Percentiles rank a stretch among this genome's conserved stretches.
These are phyloP conservation scores for Annona squamosa DNA, from an alignment of 164 flowering plant species.

Conservation along the genomic window DNA sequence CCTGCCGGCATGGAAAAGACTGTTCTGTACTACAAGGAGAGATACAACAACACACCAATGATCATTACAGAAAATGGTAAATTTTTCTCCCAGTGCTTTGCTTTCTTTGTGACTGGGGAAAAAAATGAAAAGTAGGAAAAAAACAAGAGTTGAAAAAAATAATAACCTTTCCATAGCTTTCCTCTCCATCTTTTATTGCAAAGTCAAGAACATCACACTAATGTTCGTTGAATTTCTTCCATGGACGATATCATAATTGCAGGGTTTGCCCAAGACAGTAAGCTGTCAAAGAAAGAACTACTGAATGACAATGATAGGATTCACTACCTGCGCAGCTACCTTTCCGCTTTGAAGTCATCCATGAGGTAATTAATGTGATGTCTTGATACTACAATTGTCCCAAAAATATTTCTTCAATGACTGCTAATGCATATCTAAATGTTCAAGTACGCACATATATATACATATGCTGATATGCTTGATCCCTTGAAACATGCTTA, in stretches of 20 bases:
- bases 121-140: too few relatives aligned
- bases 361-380: slow-evolving; percentile 1
- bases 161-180: too few relatives aligned
- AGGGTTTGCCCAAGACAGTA: slow-evolving; percentile 4
- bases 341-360: not conserved
- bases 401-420: too few relatives aligned
- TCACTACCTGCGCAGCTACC: slow-evolving; percentile 3
- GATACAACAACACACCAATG: slow-evolving; percentile 20
- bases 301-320: slow-evolving; percentile 5
- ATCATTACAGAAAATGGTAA: slow-evolving; percentile 25
- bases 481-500: not conserved
- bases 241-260: not conserved
- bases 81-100: not conserved
- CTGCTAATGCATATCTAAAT: not conserved
- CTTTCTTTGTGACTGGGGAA: too few relatives aligned
- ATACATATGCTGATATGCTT: not conserved
- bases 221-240: not conserved
- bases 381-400: too few relatives aligned
- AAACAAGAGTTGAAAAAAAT: too few relatives aligned
- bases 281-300: slow-evolving; percentile 1
- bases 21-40: slow-evolving; percentile 9
- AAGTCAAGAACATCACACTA: too few relatives aligned
- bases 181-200: too few relatives aligned
- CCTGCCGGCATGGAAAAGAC: slow-evolving; percentile 14
- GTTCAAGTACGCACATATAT: not conserved